Base-by-base conservation (phyloP, 805 yeast species). In the Ogataea glucozyma region DNA sequence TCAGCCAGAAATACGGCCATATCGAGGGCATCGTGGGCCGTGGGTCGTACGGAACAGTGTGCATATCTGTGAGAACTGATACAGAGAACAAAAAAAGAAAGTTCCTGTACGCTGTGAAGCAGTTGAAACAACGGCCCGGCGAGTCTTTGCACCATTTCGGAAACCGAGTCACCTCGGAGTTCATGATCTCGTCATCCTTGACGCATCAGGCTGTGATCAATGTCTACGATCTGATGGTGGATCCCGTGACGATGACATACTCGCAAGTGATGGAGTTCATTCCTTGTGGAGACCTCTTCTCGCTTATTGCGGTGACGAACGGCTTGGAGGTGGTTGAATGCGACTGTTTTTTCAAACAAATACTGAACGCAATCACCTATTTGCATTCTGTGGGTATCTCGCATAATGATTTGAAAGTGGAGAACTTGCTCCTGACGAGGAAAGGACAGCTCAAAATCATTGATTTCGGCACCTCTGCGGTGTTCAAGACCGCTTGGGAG, bases 191-290 rank as follows among this genome's bases (percentile, higher is more conserved):
- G 1, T 81, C 81, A 29, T 83, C 87, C 22, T 71, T 85, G 60
- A 84, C 80, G 50, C 93, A 75, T 69, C 79, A 75, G 59, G 88
- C 88, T 64, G 80, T 87, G 50, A 88, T 77, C 54, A 83, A 81
- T 61, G 87, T 86, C 7, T 78, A 79, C 53, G 97, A 86, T 64
- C 72, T 90, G 38, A 78, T 90, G 87, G 78, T 80, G 51, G 83
- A 87, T 67, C 69, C 83, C 51, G 65, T 79, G 57, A 60, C 82
- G 57, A 78, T 88, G 62, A 74, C 85, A 50, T 83, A 83, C 68
- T 79, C 85, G 40, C 96, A 91, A 64, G 88, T 93, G 41, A 89
- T 93, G 97, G 99, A 93, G 66, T 91, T 83, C 62, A 87, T 96
- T 55, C 88, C 95, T 6, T 89, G 89, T 48, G 95, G 95, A 44